Evolutionary conservation across 2,329 filamentous ascomycete species (phyloP).

Genomic region (Thelonectria rubi): DNA sequence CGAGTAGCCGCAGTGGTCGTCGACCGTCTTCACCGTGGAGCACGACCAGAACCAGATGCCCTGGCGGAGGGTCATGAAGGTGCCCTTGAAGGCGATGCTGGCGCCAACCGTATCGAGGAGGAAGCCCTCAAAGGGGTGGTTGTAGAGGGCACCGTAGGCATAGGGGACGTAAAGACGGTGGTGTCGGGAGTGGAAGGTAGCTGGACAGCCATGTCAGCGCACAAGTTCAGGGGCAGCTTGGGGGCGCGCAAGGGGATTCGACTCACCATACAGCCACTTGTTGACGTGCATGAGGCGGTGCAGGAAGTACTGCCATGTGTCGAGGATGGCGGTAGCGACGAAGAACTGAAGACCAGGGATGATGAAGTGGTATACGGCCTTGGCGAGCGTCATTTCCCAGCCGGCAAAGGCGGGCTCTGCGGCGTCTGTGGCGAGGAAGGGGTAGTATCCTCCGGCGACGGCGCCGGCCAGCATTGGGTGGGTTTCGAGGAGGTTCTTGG

Average conservation of each 20-base stretch:
- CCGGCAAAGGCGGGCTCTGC: constrained; percentile 77
- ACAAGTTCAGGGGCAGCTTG: constrained; percentile 16
- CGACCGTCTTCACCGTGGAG: constrained; percentile 94
- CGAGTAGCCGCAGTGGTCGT: constrained; percentile 97
- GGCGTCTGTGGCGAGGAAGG: constrained; percentile 70
- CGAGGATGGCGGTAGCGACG: constrained; percentile 78
- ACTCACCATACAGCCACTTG: constrained; percentile 93
- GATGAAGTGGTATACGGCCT: constrained; percentile 79
- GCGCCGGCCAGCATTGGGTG: constrained; percentile 79
- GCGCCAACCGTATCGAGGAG: constrained; percentile 91
- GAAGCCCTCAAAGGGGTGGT: constrained; percentile 94
- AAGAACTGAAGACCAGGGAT: constrained; percentile 82
- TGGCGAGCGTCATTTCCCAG: constrained; percentile 83
- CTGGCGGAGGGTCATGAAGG: constrained; percentile 85
- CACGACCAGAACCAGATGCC: constrained; percentile 89
- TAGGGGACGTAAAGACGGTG: constrained; percentile 98
- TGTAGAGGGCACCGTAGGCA: constrained; percentile 96
- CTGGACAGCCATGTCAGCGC: constrained; percentile 67
- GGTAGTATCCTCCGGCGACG: constrained; percentile 83
- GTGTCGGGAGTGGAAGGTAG: constrained; percentile 91
- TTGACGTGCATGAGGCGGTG: constrained; percentile 98
- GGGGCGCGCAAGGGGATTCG: constrained; percentile 1
- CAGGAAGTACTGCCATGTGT: constrained; percentile 98
- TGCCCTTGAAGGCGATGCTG: constrained; percentile 81
- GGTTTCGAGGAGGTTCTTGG: constrained; percentile 75